Evolutionary conservation across 805 yeast species (phyloP).

Genomic region (Lipomyces oligophaga): DNA sequence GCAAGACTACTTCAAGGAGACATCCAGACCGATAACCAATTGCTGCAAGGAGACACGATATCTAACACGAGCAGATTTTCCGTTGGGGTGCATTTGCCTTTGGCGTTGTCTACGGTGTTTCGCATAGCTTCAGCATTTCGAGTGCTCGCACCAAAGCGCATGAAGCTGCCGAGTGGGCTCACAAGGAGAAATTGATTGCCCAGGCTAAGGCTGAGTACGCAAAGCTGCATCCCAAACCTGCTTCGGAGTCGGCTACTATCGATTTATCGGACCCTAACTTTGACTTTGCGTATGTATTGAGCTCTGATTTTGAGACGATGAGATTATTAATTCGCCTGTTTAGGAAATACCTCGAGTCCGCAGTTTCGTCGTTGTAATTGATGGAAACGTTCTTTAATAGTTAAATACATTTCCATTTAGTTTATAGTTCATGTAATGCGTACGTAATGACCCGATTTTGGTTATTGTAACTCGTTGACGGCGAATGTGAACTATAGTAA

Average conservation of each 20-base stretch:
- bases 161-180: constrained; percentile 55
- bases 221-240: constrained; percentile 51
- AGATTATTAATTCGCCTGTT: background rate
- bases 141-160: constrained; percentile 55
- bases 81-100: constrained; percentile 89
- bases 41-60: too few relatives aligned
- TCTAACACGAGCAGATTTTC: constrained; percentile 52
- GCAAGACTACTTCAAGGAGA: background rate
- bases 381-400: background rate
- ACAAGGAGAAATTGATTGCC: constrained; percentile 69
- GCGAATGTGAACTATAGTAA: too few relatives aligned
- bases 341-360: constrained; percentile 19
- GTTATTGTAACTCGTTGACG: too few relatives aligned
- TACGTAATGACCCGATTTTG: too few relatives aligned
- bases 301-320: background rate
- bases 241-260: constrained; percentile 36
- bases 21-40: background rate
- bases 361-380: background rate
- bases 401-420: background rate
- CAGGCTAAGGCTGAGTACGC: constrained; percentile 90
- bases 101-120: constrained; percentile 85
- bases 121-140: constrained; percentile 70
- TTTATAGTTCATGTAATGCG: background rate
- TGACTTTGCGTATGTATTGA: constrained; percentile 56
- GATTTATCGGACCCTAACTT: constrained; percentile 87